Evolutionary conservation across 2,329 filamentous ascomycete genomes (phyloP), one percentile per base, ranked within the genome.

Genomic region (Monilinia laxa): DNA sequence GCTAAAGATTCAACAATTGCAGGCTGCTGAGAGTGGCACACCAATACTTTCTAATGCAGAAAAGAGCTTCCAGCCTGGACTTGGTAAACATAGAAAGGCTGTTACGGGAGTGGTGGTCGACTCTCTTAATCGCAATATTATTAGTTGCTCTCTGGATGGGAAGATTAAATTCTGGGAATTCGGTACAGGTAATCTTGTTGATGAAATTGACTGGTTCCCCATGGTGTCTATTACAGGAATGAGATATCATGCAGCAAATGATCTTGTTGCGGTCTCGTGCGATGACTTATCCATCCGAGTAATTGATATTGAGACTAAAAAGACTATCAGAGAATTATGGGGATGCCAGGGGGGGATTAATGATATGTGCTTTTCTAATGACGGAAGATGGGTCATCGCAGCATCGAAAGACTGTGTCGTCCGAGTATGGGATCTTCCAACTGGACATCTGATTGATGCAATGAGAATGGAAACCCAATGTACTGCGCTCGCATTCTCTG

Each of bases 91-190:
- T 77, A 90, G 84, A 2, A 89, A 89, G 73, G 84, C 91, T 2
- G 87, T 99, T 6, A 97, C 94, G 1, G 96, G 95, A 1, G 81
- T 99, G 52, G 84, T 92, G 31, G 87, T 98, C 20, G 94, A 99
- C 79, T 89, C 87, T n/a, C 83, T 98, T 77, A 97, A 97, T 78
- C 91, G 89, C 70, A 87, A 85, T 23, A 83, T 98, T 60, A 87
- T 97, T 54, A 96, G 93, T 68, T 96, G 93, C 76, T 90, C 92
- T 2, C 80, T 93, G 18, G 95, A 99, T 77, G 95, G 95, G 42
- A 96, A 90, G 77, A 84, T 98, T 73, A 98, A 97, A 81, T 98
- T 99, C 76, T 99, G 96, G 96, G 91, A 96, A 71, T 96, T 99
- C 70, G 79, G 87, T n/a, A 92, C 90, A 0, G 95, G 94, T 10